Evolutionary conservation across 75 land plant species (phyloP).

Genomic region (Picea sitchensis): DNA sequence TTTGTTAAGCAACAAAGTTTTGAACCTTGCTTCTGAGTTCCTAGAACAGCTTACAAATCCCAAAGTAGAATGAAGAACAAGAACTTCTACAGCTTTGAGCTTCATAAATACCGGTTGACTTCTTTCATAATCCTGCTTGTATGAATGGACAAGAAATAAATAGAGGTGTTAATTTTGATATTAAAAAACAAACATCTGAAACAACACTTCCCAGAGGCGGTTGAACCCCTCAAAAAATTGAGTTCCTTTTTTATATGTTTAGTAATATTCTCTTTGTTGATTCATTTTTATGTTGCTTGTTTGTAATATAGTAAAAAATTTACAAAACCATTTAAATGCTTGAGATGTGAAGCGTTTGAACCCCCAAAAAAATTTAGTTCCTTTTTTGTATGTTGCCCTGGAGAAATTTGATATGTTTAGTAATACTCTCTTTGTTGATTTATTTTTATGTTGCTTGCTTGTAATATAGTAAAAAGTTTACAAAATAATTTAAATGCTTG

Average conservation of each 20-base stretch:
- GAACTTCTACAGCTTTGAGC: neutral
- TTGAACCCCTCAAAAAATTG: neutral
- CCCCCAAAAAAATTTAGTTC: too few relatives aligned
- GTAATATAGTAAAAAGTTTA: neutral
- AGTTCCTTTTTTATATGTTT: too few relatives aligned
- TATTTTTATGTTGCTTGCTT: neutral
- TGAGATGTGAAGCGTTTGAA: neutral
- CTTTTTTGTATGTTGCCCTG: too few relatives aligned
- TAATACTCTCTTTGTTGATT: neutral
- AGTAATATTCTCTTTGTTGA: neutral
- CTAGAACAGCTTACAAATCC: neutral
- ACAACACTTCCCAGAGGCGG: too few relatives aligned
- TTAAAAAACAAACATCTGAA: neutral
- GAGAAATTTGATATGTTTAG: too few relatives aligned
- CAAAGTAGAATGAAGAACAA: slow-evolving; percentile 9
- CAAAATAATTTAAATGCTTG: neutral
- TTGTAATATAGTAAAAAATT: neutral
- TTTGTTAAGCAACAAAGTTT: slow-evolving; percentile 1
- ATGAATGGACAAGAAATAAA: neutral
- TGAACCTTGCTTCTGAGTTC: slow-evolving; percentile 8
- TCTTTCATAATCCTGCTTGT: slow-evolving; percentile 10
- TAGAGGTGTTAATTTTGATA: neutral
- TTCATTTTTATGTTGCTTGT: neutral
- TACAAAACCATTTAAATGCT: neutral
- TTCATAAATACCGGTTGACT: neutral